phyloP scores from a whole-genome alignment of 257 asterid genomes.

The Misopates orontium region DNA sequence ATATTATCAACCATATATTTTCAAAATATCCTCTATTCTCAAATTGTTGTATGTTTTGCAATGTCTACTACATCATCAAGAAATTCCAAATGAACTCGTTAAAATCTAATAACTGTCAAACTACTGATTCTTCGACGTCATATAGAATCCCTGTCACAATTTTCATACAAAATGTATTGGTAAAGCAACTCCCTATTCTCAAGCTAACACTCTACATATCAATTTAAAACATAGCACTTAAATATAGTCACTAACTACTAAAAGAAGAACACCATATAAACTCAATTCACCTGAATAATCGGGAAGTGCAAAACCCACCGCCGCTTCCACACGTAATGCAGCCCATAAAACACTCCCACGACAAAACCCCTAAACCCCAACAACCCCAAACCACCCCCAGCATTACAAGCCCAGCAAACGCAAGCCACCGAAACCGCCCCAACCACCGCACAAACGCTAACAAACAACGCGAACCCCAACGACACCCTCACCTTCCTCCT shows the following conservation, averaged over 20 bases:
- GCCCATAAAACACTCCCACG: constrained; percentile 65
- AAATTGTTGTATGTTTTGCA: not conserved
- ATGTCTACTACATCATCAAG: not conserved
- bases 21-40: not conserved
- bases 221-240: not conserved
- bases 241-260: not conserved
- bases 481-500: constrained; percentile 57
- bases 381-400: constrained; percentile 35
- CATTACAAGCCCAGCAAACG: constrained; percentile 65
- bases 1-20: not conserved
- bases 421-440: constrained; percentile 47
- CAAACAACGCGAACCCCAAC: constrained; percentile 59
- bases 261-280: not conserved
- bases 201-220: not conserved
- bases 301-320: constrained; percentile 91
- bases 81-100: not conserved
- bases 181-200: not conserved
- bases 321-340: constrained; percentile 56
- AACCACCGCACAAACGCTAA: constrained; percentile 46
- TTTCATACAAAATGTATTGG: not conserved
- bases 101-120: too few species aligned
- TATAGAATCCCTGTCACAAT: too few species aligned
- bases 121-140: too few species aligned
- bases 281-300: constrained; percentile 66
- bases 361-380: constrained; percentile 73